Evolutionary conservation across 1,284 basidiomycete species (phyloP).

Genomic region (Schizophyllum commune): DNA sequence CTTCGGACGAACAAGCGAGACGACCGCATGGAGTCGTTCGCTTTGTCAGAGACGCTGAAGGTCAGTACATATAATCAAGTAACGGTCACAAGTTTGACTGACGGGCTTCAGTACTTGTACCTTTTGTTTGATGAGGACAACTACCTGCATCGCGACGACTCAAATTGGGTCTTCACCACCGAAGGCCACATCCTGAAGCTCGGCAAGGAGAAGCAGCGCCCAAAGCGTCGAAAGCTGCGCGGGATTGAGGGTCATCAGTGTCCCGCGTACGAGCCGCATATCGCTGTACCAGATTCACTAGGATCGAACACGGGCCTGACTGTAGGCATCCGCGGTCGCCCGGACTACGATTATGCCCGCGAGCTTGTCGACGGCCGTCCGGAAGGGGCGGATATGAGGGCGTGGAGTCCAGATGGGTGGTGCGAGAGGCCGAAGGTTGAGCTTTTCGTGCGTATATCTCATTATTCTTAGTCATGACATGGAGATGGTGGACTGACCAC

Average conservation of each 20-base stretch:
- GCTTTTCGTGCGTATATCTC: constrained; percentile 54
- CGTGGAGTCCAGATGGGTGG: constrained; percentile 64
- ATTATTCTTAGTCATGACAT: not conserved
- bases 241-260: constrained; percentile 66
- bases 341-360: constrained; percentile 74
- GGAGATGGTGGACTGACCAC: too few relatives aligned
- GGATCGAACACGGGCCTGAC: constrained; percentile 39
- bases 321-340: constrained; percentile 61
- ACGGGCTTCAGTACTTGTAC: constrained; percentile 90
- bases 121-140: constrained; percentile 87
- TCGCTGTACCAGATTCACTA: constrained; percentile 23
- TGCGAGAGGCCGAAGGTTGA: constrained; percentile 68
- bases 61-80: too few relatives aligned
- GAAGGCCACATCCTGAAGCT: constrained; percentile 88
- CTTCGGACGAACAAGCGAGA: constrained; percentile 74
- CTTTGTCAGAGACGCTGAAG: constrained; percentile 85
- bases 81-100: too few relatives aligned
- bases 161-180: constrained; percentile 83
- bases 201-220: constrained; percentile 41
- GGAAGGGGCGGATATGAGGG: constrained; percentile 39
- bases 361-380: constrained; percentile 49
- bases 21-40: constrained; percentile 92
- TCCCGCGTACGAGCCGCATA: constrained; percentile 53
- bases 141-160: constrained; percentile 64
- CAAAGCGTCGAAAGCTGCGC: constrained; percentile 54